Conservation (phyloP, 1,139 yeast species). For the Debaryomyces subglobosus region DNA sequence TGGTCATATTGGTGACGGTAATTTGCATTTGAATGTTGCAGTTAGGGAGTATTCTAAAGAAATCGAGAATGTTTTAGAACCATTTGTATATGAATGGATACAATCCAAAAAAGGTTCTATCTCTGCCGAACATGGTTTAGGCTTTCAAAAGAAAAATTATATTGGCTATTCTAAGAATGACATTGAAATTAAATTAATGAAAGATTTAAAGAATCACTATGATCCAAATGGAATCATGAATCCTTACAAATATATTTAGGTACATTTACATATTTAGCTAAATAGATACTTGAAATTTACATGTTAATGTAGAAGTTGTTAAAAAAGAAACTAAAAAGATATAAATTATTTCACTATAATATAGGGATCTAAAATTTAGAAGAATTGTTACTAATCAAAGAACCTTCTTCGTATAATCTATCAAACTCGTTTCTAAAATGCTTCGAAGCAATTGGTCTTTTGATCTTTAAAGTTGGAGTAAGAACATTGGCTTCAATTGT, state of each 20-base stretch:
- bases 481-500: slow-evolving; percentile 62
- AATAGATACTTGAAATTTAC: background rate
- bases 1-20: slow-evolving; percentile 97
- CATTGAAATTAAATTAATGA: slow-evolving; percentile 70
- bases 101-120: slow-evolving; percentile 75
- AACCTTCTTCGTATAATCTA: slow-evolving; percentile 63
- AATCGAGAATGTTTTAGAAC: slow-evolving; percentile 81
- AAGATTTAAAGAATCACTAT: slow-evolving; percentile 71
- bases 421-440: slow-evolving; percentile 52
- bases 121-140: slow-evolving; percentile 96
- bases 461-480: slow-evolving; percentile 78
- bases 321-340: background rate
- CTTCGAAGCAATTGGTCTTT: slow-evolving; percentile 60
- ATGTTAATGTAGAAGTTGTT: background rate
- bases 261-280: background rate
- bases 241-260: slow-evolving; percentile 81
- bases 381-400: slow-evolving; percentile 18
- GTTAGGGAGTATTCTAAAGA: slow-evolving; percentile 80
- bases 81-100: slow-evolving; percentile 93
- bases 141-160: slow-evolving; percentile 92
- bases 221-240: slow-evolving; percentile 91
- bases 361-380: slow-evolving; percentile 8
- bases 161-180: slow-evolving; percentile 80
- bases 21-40: slow-evolving; percentile 87
- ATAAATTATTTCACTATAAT: background rate